phyloP scores from a whole-genome alignment of 164 flowering plant species.

The Macadamia tetraphylla region DNA sequence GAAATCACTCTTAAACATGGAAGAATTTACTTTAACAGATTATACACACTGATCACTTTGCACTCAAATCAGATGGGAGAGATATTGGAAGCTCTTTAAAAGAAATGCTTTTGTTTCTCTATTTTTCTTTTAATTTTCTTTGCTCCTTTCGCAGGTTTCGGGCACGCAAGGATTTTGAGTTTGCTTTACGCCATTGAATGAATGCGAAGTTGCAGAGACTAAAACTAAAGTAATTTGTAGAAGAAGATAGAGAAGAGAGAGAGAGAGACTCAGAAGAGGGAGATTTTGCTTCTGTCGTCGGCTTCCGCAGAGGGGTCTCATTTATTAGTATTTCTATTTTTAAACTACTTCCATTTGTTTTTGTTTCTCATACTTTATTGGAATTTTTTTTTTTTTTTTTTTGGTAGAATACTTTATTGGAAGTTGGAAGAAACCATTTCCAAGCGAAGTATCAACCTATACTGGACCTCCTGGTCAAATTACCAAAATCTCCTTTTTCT shows the following conservation, averaged over 20 bases:
- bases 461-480: too few relatives aligned
- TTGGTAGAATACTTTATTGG: too few relatives aligned
- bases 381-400: too few relatives aligned
- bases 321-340: background rate
- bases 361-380: too few relatives aligned
- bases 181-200: conserved; percentile 47
- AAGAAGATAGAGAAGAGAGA: background rate
- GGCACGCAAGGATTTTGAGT: conserved; percentile 39
- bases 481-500: too few relatives aligned
- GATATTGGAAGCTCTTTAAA: background rate
- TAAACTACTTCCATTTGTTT: background rate
- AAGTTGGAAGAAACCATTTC: too few relatives aligned
- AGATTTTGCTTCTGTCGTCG: background rate
- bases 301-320: conserved; percentile 2
- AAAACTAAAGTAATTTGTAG: too few relatives aligned
- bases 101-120: background rate
- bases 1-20: conserved; percentile 19
- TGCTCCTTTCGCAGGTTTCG: conserved; percentile 17
- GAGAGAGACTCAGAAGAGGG: background rate
- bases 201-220: conserved; percentile 20
- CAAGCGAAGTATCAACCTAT: too few relatives aligned
- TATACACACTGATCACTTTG: background rate
- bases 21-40: background rate
- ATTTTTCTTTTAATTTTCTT: background rate
- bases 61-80: background rate